Base-by-base conservation (phyloP, 2,329 filamentous ascomycete species). In the Gnomoniopsis smithogilvyi region DNA sequence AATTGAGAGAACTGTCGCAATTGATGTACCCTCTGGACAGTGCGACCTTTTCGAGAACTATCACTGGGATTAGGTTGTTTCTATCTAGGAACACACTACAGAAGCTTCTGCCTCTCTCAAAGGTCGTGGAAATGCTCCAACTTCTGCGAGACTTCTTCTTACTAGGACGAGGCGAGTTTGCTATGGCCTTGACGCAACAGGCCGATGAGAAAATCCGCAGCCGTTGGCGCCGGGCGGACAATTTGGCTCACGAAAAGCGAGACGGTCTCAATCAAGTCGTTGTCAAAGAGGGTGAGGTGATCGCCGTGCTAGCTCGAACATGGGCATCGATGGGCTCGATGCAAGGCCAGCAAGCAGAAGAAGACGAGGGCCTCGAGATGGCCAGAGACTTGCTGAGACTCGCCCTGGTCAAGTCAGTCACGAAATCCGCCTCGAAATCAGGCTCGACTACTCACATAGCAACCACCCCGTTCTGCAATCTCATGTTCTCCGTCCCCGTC, bases 81-180 rank as follows among this genome's bases (percentile, higher is more conserved):
- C 78, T 98, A 12, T 96, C 94, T 0, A 86, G 90, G 63, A 96
- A 92, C 36, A 89, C 90, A 0, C 77, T 98, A 3, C 92, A 94
- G 54, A 88, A 90, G 67, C 79, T 98, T 0, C 74, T 99, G 3
- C 95, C 95, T 0, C 76, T 92, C 6, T 80, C 84, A 12, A 89
- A 85, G 66, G 92, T 96, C 3, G 77, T 91, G 6, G 88, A 95
- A 64, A 85, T 90, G 52, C 77, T 98, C 15, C 84, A 86, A 30
- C 79, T 97, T 10, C 79, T 97, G 1, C 84, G 93, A 51, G 88
- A 95, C 58, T 97, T 96, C 73, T 91, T 97, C 65, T 81, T 99
- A 2, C 80, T 99, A 0, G 89, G 90, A 1, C 84, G 91, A 36
- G 94, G 94, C 54, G 95, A 98, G 71, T 99, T 99, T 71, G 92